Percentiles rank a stretch among this genome's conserved stretches.
Conservation (phyloP, 495 filamentous ascomycete species). For the Penicillium ucsense region DNA sequence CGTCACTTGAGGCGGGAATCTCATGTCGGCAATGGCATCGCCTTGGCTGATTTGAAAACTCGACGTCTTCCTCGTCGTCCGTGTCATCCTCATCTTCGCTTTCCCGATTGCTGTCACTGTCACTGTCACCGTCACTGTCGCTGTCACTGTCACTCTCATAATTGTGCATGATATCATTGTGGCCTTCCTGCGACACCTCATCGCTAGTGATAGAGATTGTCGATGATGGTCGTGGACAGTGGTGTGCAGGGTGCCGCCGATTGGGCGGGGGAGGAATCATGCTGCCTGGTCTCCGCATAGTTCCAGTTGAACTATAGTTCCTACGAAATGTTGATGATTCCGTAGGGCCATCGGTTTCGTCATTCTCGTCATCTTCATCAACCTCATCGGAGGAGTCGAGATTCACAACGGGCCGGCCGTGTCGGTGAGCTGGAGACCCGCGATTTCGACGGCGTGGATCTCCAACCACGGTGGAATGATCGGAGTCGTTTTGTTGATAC, state of each 20-base stretch:
- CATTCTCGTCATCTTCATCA: not conserved
- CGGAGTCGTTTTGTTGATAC: conserved; percentile 6
- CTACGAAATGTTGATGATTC: too few relatives aligned
- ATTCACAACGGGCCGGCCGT: not conserved
- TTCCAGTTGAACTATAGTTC: too few relatives aligned
- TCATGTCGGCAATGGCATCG: not conserved
- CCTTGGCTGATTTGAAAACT: not conserved
- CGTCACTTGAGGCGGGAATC: conserved; percentile 1
- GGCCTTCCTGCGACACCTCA: conserved; percentile 4
- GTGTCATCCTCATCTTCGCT: not conserved
- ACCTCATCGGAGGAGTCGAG: conserved; percentile 1
- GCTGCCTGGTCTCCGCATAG: too few relatives aligned
- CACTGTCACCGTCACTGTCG: not conserved
- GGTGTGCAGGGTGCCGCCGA: not conserved
- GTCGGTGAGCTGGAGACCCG: not conserved
- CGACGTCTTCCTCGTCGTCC: conserved; percentile 10
- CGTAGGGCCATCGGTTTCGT: not conserved
- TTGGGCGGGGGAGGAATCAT: too few relatives aligned
- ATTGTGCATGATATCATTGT: conserved; percentile 5
- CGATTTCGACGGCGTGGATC: not conserved
- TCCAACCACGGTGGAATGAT: conserved; percentile 9
- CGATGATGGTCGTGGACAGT: conserved; percentile 1
- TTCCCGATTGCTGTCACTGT: not conserved
- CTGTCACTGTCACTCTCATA: conserved; percentile 8
- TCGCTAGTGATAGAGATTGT: not conserved